A percentile compares a stretch with the other conserved stretches of the same genome.
phyloP scores from a whole-genome alignment of 176 grass and related monocot genomes.

The Microstegium vimineum region DNA sequence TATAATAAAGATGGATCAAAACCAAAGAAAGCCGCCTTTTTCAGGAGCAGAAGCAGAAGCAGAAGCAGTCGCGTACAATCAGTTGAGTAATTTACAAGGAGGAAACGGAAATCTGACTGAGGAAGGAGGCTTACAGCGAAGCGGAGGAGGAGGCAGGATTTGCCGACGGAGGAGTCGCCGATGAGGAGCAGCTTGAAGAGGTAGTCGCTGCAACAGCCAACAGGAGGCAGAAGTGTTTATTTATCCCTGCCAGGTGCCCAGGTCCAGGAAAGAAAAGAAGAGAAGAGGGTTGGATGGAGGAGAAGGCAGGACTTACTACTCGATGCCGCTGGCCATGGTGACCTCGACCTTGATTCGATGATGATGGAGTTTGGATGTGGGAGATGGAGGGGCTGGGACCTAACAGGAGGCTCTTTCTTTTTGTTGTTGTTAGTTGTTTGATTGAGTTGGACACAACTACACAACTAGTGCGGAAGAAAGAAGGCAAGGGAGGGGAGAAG shows the following conservation, averaged over 20 bases:
- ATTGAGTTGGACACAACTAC: neutral
- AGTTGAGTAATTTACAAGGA: neutral
- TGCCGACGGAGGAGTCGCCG: constrained; percentile 94
- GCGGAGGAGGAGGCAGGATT: constrained; percentile 89
- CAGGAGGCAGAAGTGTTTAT: neutral
- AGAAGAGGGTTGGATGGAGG: neutral
- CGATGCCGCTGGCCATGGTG: constrained; percentile 62
- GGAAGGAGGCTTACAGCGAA: constrained; percentile 46
- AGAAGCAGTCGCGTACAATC: neutral
- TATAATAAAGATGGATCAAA: neutral
- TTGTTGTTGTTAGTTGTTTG: too few relatives aligned
- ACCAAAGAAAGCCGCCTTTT: neutral
- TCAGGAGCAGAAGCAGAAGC: too few relatives aligned
- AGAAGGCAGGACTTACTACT: constrained; percentile 46
- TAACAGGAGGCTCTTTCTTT: neutral
- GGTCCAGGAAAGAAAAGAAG: neutral
- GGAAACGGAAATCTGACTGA: neutral
- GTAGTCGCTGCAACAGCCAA: constrained; percentile 87
- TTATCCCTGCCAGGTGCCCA: too few relatives aligned
- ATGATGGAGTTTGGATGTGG: neutral
- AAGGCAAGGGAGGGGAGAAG: neutral
- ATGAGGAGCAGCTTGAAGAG: constrained; percentile 99
- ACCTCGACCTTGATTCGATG: constrained; percentile 2
- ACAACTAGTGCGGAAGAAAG: neutral
- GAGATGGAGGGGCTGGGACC: neutral